phyloP scores from a whole-genome alignment of 179 eudicot genomes.

The Silene coronaria region DNA sequence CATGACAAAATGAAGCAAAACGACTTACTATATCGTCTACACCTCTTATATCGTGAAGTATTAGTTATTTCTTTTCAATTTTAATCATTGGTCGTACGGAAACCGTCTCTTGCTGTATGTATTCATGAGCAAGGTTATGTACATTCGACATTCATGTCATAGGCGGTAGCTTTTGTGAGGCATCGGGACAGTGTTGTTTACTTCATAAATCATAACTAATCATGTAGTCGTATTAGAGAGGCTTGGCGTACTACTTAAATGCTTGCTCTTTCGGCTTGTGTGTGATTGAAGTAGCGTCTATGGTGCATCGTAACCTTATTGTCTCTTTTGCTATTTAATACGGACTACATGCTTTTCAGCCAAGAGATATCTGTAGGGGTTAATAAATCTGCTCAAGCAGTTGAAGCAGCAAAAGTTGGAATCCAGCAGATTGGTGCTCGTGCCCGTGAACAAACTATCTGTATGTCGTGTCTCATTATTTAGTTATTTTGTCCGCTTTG shows the following conservation, averaged over 20 bases:
- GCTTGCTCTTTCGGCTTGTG: neutral
- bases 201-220: neutral
- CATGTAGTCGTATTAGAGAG: constrained; percentile 8
- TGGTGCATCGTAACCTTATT: neutral
- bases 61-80: neutral
- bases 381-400: constrained; percentile 79
- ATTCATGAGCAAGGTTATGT: neutral
- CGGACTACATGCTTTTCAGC: constrained; percentile 32
- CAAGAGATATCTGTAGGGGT: constrained; percentile 86
- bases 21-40: neutral
- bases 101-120: neutral
- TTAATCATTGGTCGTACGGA: neutral
- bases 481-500: neutral
- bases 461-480: constrained; percentile 37
- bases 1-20: neutral
- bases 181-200: neutral
- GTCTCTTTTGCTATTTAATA: constrained; percentile 1
- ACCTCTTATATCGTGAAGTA: neutral
- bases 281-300: neutral
- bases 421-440: constrained; percentile 63
- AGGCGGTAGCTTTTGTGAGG: neutral
- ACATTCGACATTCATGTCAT: neutral
- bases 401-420: constrained; percentile 91
- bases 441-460: constrained; percentile 70
- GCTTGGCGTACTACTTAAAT: neutral